Percentiles rank a stretch among this genome's conserved stretches.
phyloP scores from a whole-genome alignment of 805 yeast genomes.

The Teunomyces atbi region DNA sequence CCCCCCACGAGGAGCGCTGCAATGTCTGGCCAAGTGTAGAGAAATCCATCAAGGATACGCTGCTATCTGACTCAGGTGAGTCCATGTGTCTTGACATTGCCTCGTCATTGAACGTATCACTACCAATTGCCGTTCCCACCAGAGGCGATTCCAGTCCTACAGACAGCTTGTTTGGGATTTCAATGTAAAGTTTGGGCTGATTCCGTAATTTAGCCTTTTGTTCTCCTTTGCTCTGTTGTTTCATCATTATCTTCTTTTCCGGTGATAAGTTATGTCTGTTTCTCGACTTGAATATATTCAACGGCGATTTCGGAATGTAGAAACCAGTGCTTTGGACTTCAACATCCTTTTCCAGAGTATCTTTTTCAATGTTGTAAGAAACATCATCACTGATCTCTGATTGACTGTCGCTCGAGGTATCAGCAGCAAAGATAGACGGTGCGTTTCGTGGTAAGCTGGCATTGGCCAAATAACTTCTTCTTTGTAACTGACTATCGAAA shows the following conservation, averaged over 20 bases:
- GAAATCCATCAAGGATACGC: conserved; percentile 18
- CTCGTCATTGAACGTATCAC: conserved; percentile 9
- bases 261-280: conserved; percentile 9
- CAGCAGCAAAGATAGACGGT: conserved; percentile 14
- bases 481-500: conserved; percentile 20
- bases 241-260: not conserved
- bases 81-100: conserved; percentile 15
- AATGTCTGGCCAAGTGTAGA: conserved; percentile 24
- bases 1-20: conserved; percentile 26
- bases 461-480: conserved; percentile 28
- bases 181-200: conserved; percentile 18
- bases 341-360: not conserved
- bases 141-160: not conserved
- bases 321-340: conserved; percentile 15
- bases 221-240: not conserved
- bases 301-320: conserved; percentile 32
- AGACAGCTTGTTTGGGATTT: conserved; percentile 13
- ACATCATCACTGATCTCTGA: conserved; percentile 4
- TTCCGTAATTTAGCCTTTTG: conserved; percentile 1
- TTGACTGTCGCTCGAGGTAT: conserved; percentile 2
- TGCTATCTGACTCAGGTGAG: conserved; percentile 5
- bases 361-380: conserved; percentile 8
- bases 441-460: conserved; percentile 14
- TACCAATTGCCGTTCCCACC: not conserved
- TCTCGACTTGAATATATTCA: conserved; percentile 19